These are phyloP conservation scores for Butyriboletus loyo DNA, from an alignment of 768 basidiomycete genomes.

Conservation along the genomic window DNA sequence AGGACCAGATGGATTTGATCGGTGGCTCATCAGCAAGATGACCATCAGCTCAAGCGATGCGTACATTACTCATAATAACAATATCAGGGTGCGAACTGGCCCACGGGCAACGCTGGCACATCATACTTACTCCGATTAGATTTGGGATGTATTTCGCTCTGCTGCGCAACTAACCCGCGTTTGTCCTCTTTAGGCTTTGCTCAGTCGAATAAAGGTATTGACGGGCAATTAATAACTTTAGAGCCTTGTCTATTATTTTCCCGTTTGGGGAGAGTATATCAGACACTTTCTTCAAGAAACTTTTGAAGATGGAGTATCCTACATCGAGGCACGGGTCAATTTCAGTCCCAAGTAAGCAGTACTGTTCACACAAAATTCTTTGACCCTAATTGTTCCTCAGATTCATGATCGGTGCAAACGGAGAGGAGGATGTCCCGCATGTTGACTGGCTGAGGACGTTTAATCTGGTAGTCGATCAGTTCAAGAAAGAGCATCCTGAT, in stretches of 20 bases:
- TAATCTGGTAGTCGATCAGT: conserved; percentile 47
- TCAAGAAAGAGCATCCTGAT: conserved; percentile 55
- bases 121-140: conserved; percentile 38
- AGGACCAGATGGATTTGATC: conserved; percentile 65
- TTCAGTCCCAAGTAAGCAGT: conserved; percentile 52
- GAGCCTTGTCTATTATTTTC: conserved; percentile 46
- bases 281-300: conserved; percentile 59
- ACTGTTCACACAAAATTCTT: neutral
- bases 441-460: conserved; percentile 56
- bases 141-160: conserved; percentile 70
- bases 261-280: conserved; percentile 60
- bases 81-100: conserved; percentile 47
- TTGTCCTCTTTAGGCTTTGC: conserved; percentile 14
- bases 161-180: conserved; percentile 52
- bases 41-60: conserved; percentile 70
- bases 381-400: conserved; percentile 30
- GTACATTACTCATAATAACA: conserved; percentile 69
- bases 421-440: conserved; percentile 56
- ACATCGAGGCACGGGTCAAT: conserved; percentile 66
- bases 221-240: conserved; percentile 11
- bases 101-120: neutral
- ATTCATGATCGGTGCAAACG: conserved; percentile 55
- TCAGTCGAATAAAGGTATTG: neutral
- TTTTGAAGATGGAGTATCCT: conserved; percentile 69
- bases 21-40: conserved; percentile 57